A percentile compares a stretch with the other conserved stretches of the same genome.
These are phyloP conservation scores for Geosiphon pyriformis DNA, from an alignment of 192 early-diverging fungal species.

Conservation along the genomic window DNA sequence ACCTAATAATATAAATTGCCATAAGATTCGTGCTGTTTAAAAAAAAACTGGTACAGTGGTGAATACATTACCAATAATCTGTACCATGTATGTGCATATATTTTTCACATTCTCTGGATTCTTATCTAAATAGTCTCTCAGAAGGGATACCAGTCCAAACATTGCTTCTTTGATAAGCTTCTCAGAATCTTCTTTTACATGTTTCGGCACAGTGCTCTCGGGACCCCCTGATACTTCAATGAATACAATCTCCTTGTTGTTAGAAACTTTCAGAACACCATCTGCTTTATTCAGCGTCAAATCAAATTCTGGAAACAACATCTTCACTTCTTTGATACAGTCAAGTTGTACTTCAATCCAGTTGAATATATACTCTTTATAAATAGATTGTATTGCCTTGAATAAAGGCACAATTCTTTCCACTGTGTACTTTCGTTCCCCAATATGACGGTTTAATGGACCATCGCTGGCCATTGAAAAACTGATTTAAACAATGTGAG, in stretches of 20 bases:
- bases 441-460: not conserved
- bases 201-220: not conserved
- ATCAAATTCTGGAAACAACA: conserved; percentile 17
- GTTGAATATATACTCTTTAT: conserved; percentile 11
- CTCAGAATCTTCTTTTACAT: not conserved
- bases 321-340: conserved; percentile 13
- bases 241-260: conserved; percentile 17
- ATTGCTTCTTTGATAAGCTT: conserved; percentile 16
- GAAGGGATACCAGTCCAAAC: conserved; percentile 17
- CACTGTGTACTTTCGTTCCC: conserved; percentile 13
- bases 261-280: conserved; percentile 5
- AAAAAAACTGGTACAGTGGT: conserved; percentile 1
- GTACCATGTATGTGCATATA: conserved; percentile 9
- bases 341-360: conserved; percentile 14
- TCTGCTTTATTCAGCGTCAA: conserved; percentile 17
- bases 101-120: conserved; percentile 8
- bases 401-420: conserved; percentile 18
- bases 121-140: conserved; percentile 15
- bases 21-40: conserved; percentile 9
- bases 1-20: conserved; percentile 4
- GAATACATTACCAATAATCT: conserved; percentile 23
- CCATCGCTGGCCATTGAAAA: conserved; percentile 9
- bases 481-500: conserved; percentile 3
- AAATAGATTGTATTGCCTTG: conserved; percentile 18
- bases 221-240: conserved; percentile 4